Base-by-base conservation (phyloP, 352 stramenopile species). In the Pythium phragmitis region DNA sequence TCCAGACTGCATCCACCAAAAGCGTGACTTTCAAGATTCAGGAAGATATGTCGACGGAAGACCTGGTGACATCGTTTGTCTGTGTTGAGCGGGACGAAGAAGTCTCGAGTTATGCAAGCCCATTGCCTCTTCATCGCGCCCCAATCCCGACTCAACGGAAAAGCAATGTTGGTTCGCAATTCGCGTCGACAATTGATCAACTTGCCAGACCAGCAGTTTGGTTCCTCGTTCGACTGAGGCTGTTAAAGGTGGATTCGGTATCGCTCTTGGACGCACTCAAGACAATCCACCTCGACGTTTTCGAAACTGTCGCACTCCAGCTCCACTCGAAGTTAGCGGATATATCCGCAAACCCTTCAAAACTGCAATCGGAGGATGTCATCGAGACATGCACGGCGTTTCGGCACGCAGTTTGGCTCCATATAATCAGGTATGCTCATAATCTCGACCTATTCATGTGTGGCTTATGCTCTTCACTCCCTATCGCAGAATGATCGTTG, bases 381-480 rank as follows among this genome's bases (percentile, higher is more conserved):
- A 57, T 79, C 21, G 78, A 89, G 33, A 70, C 51, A 9, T 92
- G 83, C 49, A 39, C 57, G 8, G 87, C 70, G 51, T 85, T 89
- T 64, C 81, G 81, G 19, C 76, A 89, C 68, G 71, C 69, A 33
- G 45, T 67, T 17, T 92, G 80, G 79, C 62, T 92, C 12, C 83
- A 92, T 55, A 76, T 71, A 3, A 57, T 92, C 30, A 76, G 76
- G 83, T 92, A 77, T 28, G 62, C 39, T 12, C 4, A 3, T 23
- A 2, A 28, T 23, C 12, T n/a, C 17, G 3, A 48, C 26, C 23
- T 2, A 13, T 26, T 3, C 23, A 30, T 28, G 28, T 6, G 13
- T n/a, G 13, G 16, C 8, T 21, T 43, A 46, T 5, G 1, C 30
- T 9, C 19, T 57, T 7, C 37, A 46, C 19, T 2, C 30, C 9